phyloP scores from a whole-genome alignment of 306 rosid genomes.

The Castanopsis chinensis region DNA sequence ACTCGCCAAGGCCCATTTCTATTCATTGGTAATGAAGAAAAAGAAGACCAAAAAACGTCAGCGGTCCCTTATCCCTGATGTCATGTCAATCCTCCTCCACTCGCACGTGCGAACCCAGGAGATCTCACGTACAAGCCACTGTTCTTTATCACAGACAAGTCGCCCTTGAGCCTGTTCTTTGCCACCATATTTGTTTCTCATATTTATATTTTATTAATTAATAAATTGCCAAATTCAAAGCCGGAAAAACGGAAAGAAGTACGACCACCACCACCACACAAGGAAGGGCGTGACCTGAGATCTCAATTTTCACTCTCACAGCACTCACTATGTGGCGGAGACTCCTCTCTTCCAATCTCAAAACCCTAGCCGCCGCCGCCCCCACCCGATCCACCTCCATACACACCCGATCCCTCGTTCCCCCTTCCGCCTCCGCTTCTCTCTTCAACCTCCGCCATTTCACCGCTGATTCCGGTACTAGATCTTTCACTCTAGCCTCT shows the following conservation, averaged over 20 bases:
- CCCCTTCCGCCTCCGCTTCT: constrained; percentile 16
- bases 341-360: constrained; percentile 56
- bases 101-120: too few species aligned
- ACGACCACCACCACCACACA: neutral
- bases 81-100: too few species aligned
- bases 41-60: too few species aligned
- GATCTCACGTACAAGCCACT: too few species aligned
- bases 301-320: neutral
- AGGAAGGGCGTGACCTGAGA: constrained; percentile 7
- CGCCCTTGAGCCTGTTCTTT: too few species aligned
- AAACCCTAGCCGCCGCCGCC: constrained; percentile 48
- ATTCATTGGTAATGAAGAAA: too few species aligned
- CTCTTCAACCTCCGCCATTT: constrained; percentile 22
- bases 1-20: too few species aligned
- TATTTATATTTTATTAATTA: too few species aligned
- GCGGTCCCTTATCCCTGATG: too few species aligned
- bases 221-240: neutral
- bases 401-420: constrained; percentile 29
- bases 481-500: neutral
- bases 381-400: constrained; percentile 46
- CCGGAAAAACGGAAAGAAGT: too few species aligned
- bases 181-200: too few species aligned
- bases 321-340: constrained; percentile 62
- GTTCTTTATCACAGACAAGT: too few species aligned
- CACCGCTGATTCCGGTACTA: constrained; percentile 54